Base-by-base conservation (phyloP, 169 alveolate species). In the Plasmodium ovale region DNA sequence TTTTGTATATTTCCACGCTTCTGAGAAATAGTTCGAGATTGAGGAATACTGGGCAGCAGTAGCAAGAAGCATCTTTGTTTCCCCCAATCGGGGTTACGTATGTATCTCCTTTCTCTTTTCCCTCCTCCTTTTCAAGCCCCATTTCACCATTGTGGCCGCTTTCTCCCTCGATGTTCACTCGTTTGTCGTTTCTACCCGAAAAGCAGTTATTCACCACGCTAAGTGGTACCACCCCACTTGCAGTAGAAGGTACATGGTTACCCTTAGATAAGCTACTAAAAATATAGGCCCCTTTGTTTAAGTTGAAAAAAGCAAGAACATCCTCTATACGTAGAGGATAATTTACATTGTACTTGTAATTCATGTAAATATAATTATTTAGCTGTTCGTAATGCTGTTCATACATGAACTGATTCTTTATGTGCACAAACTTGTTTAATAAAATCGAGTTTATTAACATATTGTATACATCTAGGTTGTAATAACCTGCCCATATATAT, bases 401-500 rank as follows among this genome's bases (percentile, higher is more conserved):
- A 21, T 82, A 47, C 58, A 82, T 39, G 27, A 37, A 21, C n/a
- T 47, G 31, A 12, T 42, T 49, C 14, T 56, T 82, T 35, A 82
- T 35, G 53, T 12, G 58, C 19, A 82, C 65, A 19, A 82, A 65
- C n/a, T 82, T 64, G 65, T 82, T 82, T 53, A 82, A 64, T 47
- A 82, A 65, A 56, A 82, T 69, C n/a, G 60, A 51, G 35, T 64
- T 65, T 51, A 82, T 82, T 69, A 82, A 69, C 29, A 58, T 82
- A 60, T 82, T 82, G 49, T 82, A 82, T 56, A 82, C 65, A 59
- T 82, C 82, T 82, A 82, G 44, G 35, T 65, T 82, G 59, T 82
- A 82, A 59, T 82, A 82, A 4, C 90, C 90, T 19, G 90, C 90
- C 90, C 90, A 82, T 51, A 82, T 82, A 56, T 82, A 82, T 58